These are phyloP conservation scores for Solanum tarijense DNA, from an alignment of 257 asterid genomes.

Conservation along the genomic window DNA sequence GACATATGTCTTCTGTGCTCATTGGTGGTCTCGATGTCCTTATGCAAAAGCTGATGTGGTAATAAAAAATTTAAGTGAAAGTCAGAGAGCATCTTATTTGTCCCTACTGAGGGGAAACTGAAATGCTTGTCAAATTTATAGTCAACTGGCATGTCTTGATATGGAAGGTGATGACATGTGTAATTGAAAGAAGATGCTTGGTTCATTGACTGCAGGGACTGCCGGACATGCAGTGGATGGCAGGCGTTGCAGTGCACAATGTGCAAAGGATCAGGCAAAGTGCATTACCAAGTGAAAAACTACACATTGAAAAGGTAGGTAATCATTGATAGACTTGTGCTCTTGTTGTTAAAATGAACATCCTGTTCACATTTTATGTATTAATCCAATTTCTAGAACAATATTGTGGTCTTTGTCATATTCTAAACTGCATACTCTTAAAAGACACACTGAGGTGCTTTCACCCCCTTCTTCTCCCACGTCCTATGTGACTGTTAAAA, in stretches of 20 bases:
- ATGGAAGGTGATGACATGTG: not conserved
- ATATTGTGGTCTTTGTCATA: not conserved
- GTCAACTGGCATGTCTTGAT: not conserved
- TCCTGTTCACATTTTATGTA: not conserved
- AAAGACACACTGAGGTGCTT: not conserved
- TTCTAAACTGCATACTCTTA: not conserved
- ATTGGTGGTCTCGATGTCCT: not conserved
- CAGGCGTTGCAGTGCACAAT: constrained; percentile 86
- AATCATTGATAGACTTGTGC: not conserved
- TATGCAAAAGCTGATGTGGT: not conserved
- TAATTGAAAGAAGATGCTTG: not conserved
- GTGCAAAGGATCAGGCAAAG: constrained; percentile 93
- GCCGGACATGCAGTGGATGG: constrained; percentile 85
- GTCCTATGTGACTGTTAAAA: not conserved
- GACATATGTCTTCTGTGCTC: not conserved
- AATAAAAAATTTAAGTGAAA: not conserved
- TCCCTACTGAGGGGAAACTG: not conserved
- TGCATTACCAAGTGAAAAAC: constrained; percentile 83
- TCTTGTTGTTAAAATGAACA: not conserved
- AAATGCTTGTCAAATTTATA: not conserved
- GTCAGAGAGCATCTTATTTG: not conserved
- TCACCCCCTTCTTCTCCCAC: not conserved
- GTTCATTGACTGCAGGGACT: constrained; percentile 48
- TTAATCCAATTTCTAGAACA: not conserved
- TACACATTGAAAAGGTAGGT: constrained; percentile 70